Base-by-base conservation (phyloP, 176 grass and related monocot species). In the Puccinellia tenuiflora region DNA sequence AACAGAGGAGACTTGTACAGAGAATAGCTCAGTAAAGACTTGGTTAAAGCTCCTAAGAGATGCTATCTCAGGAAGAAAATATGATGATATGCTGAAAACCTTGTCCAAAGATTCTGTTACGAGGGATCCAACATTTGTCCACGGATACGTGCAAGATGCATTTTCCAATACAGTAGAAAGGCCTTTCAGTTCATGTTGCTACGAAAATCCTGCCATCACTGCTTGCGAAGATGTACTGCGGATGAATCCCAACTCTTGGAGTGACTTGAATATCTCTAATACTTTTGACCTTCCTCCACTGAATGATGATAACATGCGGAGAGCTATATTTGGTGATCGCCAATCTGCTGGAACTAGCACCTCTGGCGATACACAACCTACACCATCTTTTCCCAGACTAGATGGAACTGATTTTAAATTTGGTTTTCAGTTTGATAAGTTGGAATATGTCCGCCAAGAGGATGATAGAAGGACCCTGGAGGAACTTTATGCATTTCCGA, bases 391-490 rank as follows among this genome's bases (percentile, higher is more conserved):
- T 9, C 73, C 64, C 55, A 80, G 82, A 71, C 61, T 94, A 76
- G 56, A 81, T 8, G 88, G 92, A 85, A 98, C 96, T 88, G 88
- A 98, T 83, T 98, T 90, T 90, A 85, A 85, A 38, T 95, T 86
- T 88, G 92, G 96, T 75, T 94, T 92, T 78, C 84, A 82, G 12
- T 94, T 91, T 11, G 59, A 87, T 92, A 84, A 87, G 81, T 64
- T 80, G n/a, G 90, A 89, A 78, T 88, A 85, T 86, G 33, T 70
- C 18, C 81, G 85, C 52, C 88, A 79, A 73, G 77, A 86, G 74
- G 80, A 93, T 79, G 92, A 93, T 68, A 90, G 46, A 85, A 93
- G 77, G 67, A 78, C 57, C 83, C 79, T 98, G 76, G 88, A 93
- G 80, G 68, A 24, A 48, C 85, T 95, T 28, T 93, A 84, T 60